Evolutionary conservation across 1,284 basidiomycete genomes (phyloP), one percentile per base, ranked within the genome.

Genomic region (Cystobasidium pallidum): DNA sequence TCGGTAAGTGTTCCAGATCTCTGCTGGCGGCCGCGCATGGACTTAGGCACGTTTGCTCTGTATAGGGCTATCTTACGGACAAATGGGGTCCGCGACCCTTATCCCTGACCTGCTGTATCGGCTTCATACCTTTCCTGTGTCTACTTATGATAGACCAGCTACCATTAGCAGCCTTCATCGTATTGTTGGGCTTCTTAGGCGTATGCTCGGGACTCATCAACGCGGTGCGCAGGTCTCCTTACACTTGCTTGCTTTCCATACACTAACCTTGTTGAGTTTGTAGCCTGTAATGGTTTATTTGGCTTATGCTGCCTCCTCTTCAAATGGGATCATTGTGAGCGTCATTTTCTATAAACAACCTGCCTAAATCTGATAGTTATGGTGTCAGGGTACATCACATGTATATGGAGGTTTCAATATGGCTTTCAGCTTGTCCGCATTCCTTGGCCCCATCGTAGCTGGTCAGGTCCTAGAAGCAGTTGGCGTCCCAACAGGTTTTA

Each of bases 361-460:
- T 17, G 1, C 1, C 17, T 6, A 34, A 21, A 65, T 7, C 32
- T 65, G 28, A 47, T 13, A 24, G 8, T 52, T 32, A 6, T 43
- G 21, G 28, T 41, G n/a, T 24, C 51, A 66, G 64, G 52, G 43
- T 11, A 71, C 68, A 28, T 71, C 68, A 4, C 61, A 63, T 39
- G 61, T 57, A 15, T 71, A 71, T 24, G 68, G 68, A 24, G 68
- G 59, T 2, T 71, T 71, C 68, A 71, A 71, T n/a, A 49, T 64
- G 32, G 49, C 68, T 13, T 71, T 71, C 51, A 62, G 57, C 30
- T 24, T 64, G 24, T 59, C 68, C 15, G 54, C 54, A 17, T 71
- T 71, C 68, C 55, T 71, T 15, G 68, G 68, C 4, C 68, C 68
- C 24, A 71, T 71, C n/a, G 61, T 71, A 24, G 68, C 68, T 11